Evolutionary conservation across 345 rosid species (phyloP).

Genomic region (Moricandia arvensis): DNA sequence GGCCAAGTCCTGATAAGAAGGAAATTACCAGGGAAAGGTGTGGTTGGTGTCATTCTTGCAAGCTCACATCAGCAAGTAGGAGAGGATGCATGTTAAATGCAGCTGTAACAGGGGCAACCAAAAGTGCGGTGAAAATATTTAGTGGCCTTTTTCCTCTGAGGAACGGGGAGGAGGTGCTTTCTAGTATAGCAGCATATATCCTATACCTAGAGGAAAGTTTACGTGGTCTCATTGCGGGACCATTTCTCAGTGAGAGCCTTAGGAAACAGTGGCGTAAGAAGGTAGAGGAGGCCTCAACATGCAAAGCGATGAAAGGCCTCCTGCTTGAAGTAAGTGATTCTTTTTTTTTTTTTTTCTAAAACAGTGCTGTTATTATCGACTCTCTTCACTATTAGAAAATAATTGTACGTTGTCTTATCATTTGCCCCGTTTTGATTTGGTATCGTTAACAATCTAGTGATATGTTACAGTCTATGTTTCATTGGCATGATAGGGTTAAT

Average conservation of each 20-base stretch:
- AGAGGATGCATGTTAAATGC: slow-evolving; percentile 92
- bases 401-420: not conserved
- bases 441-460: not conserved
- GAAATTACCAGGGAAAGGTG: slow-evolving; percentile 96
- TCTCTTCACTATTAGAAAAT: slow-evolving; percentile 1
- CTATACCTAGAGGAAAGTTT: slow-evolving; percentile 74
- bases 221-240: slow-evolving; percentile 71
- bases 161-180: slow-evolving; percentile 59
- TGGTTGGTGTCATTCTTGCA: slow-evolving; percentile 96
- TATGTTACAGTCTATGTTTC: slow-evolving; percentile 12
- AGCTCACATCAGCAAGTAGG: slow-evolving; percentile 54
- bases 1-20: slow-evolving; percentile 92
- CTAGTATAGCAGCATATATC: slow-evolving; percentile 60
- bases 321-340: slow-evolving; percentile 69
- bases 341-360: not conserved
- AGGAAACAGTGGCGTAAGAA: slow-evolving; percentile 66
- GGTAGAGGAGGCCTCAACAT: slow-evolving; percentile 64
- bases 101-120: slow-evolving; percentile 65
- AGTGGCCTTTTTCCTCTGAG: slow-evolving; percentile 51
- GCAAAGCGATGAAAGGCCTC: slow-evolving; percentile 49
- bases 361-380: not conserved
- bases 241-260: slow-evolving; percentile 53
- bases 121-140: slow-evolving; percentile 61
- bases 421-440: not conserved
- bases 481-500: slow-evolving; percentile 12